A percentile compares a stretch with the other conserved stretches of the same genome.
These are phyloP conservation scores for Fallopia convolvulus DNA, from an alignment of 148 eudicot genomes.

Conservation along the genomic window DNA sequence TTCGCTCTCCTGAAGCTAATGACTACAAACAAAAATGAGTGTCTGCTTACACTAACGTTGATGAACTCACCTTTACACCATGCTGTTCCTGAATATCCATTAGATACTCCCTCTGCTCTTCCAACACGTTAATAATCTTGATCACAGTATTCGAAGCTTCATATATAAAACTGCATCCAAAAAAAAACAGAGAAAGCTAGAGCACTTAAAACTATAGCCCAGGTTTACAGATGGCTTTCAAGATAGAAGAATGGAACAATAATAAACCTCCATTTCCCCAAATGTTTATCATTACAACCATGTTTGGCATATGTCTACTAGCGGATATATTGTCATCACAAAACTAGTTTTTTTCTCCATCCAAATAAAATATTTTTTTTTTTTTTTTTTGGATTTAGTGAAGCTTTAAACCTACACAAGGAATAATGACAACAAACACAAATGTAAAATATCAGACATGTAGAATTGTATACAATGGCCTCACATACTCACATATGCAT, in stretches of 20 bases:
- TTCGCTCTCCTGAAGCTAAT: background rate
- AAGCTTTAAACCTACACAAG: background rate
- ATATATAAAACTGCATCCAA: conserved; percentile 61
- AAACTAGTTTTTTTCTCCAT: background rate
- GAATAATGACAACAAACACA: background rate
- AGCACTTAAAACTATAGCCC: background rate
- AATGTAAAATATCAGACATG: background rate
- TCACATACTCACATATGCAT: background rate
- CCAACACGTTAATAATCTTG: conserved; percentile 51
- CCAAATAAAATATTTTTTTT: background rate
- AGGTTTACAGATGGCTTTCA: background rate
- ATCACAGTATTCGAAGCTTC: conserved; percentile 77
- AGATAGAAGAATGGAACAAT: background rate
- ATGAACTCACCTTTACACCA: conserved; percentile 53
- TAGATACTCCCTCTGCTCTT: conserved; percentile 69
- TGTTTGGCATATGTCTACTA: background rate
- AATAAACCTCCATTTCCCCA: background rate
- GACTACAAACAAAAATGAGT: background rate
- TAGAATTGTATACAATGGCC: background rate
- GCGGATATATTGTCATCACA: background rate
- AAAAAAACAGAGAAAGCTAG: background rate
- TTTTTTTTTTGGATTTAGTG: background rate
- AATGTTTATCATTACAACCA: background rate
- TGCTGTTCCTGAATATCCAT: conserved; percentile 85
- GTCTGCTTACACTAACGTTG: background rate